Conservation (phyloP, 1,284 basidiomycete genomes). For the Leccinum subrobustum region DNA sequence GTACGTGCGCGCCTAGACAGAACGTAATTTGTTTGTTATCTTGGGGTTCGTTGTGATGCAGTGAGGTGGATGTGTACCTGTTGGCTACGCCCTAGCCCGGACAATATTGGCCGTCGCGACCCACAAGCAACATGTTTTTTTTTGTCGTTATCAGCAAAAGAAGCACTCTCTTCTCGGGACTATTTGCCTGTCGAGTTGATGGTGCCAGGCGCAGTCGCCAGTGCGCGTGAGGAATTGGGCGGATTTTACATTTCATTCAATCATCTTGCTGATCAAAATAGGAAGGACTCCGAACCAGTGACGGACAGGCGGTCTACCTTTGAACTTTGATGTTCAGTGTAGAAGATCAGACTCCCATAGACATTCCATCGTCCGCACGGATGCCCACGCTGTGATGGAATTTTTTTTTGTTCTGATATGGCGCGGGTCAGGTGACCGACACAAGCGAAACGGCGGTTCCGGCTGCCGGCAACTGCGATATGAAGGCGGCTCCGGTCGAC, state of each 20-base stretch:
- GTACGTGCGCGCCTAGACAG: neutral
- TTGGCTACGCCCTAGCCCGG: neutral
- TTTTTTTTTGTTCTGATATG: neutral
- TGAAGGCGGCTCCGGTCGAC: conserved; percentile 18
- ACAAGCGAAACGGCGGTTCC: conserved; percentile 3
- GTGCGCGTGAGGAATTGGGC: neutral
- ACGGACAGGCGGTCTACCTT: neutral
- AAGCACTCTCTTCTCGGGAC: neutral
- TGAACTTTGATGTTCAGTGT: neutral
- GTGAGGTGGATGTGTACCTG: neutral
- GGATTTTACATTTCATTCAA: neutral
- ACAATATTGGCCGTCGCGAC: neutral
- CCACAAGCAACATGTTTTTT: neutral
- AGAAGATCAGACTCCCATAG: conserved; percentile 2
- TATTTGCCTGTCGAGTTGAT: neutral
- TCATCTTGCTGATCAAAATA: neutral
- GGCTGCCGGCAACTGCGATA: conserved; percentile 11
- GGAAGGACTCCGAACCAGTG: neutral
- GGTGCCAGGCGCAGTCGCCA: neutral
- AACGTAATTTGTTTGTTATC: too few species aligned
- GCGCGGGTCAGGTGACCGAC: neutral
- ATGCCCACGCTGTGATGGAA: neutral
- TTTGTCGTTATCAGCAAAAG: neutral
- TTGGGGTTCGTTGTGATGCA: neutral
- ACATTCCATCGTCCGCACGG: neutral